Conservation (phyloP, 2,329 filamentous ascomycete species). For the Colletotrichum sojae region DNA sequence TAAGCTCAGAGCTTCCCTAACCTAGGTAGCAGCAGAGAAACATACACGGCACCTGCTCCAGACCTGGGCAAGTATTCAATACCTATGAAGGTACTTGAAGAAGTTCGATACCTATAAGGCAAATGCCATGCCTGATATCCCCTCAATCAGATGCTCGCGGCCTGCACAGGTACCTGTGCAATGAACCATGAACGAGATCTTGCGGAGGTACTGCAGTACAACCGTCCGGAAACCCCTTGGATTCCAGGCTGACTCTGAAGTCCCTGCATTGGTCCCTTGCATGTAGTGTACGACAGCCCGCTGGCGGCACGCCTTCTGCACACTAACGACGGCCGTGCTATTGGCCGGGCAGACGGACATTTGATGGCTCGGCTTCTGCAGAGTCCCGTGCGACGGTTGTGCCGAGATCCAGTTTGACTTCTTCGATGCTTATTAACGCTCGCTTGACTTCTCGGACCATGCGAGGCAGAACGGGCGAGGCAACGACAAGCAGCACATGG, state of each 20-base stretch:
- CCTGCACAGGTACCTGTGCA: too few species aligned
- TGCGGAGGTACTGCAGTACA: background rate
- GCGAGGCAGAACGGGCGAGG: background rate
- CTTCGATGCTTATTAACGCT: background rate
- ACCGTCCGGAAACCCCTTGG: background rate
- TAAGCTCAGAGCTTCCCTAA: too few species aligned
- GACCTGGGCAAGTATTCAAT: too few species aligned
- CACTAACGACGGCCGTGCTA: background rate
- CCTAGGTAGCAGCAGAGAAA: too few species aligned
- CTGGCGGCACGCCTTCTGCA: background rate
- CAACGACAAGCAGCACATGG: background rate
- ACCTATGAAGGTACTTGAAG: too few species aligned
- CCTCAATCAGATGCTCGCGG: too few species aligned
- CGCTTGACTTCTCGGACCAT: background rate
- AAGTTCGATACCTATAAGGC: too few species aligned
- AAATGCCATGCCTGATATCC: too few species aligned
- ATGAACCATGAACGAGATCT: too few species aligned
- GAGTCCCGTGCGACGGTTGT: background rate
- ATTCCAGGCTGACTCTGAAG: background rate
- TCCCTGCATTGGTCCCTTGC: conserved; percentile 30
- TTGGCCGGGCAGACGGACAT: background rate
- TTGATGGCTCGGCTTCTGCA: background rate
- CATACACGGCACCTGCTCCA: too few species aligned
- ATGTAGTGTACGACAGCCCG: conserved; percentile 23
- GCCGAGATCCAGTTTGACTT: conserved; percentile 1